Conservation (phyloP, 257 asterid species). For the Nicotiana tomentosiformis region DNA sequence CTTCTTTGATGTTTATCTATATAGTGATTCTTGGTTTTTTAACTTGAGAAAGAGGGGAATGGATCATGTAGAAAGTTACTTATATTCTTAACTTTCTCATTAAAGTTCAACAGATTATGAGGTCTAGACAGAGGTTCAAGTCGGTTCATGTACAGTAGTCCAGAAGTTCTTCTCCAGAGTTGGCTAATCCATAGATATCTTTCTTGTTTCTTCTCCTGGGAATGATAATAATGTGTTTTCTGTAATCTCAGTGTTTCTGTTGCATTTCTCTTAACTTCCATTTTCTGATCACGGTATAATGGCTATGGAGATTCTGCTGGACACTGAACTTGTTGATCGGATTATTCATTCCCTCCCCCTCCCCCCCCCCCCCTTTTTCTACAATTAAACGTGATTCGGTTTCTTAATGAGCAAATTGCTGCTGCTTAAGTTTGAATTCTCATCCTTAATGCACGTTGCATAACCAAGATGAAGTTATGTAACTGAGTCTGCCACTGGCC, state of each 20-base stretch:
- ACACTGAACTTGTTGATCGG: not conserved
- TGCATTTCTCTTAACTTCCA: not conserved
- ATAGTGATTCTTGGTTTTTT: not conserved
- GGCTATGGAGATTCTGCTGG: not conserved
- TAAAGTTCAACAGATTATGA: not conserved
- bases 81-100: not conserved
- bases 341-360: not conserved
- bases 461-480: not conserved
- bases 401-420: not conserved
- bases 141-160: not conserved
- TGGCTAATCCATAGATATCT: not conserved
- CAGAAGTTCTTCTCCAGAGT: not conserved
- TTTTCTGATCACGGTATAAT: not conserved
- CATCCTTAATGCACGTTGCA: not conserved
- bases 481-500: not conserved
- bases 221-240: not conserved
- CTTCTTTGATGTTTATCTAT: not conserved
- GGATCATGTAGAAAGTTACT: not conserved
- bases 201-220: not conserved
- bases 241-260: not conserved
- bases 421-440: not conserved
- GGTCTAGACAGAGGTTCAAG: not conserved
- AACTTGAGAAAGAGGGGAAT: not conserved
- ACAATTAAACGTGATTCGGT: not conserved
- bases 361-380: too few relatives aligned